These are phyloP conservation scores for Trifolium repens DNA, from an alignment of 306 rosid species.

Conservation along the genomic window DNA sequence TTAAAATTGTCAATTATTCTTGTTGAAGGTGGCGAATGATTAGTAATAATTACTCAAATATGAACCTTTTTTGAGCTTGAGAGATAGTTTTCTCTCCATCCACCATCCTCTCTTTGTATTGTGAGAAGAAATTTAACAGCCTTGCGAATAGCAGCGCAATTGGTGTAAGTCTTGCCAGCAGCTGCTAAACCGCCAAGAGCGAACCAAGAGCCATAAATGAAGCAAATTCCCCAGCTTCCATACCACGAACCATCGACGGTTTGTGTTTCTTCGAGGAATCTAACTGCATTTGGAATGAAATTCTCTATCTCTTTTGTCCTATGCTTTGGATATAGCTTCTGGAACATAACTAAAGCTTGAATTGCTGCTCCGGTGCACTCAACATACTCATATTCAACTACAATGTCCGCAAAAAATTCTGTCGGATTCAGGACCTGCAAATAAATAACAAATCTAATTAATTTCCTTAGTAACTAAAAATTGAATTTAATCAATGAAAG, in stretches of 20 bases:
- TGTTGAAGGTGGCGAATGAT: not conserved
- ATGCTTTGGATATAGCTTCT: slow-evolving; percentile 49
- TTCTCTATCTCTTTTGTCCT: slow-evolving; percentile 52
- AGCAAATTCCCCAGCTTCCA: slow-evolving; percentile 72
- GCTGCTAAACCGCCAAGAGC: slow-evolving; percentile 67
- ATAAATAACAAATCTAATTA: not conserved
- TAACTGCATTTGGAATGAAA: slow-evolving; percentile 44
- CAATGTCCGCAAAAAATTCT: slow-evolving; percentile 45
- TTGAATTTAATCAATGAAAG: too few relatives aligned
- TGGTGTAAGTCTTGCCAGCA: slow-evolving; percentile 58
- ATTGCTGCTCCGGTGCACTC: slow-evolving; percentile 63
- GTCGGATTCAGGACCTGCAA: slow-evolving; percentile 51
- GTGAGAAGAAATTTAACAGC: slow-evolving; percentile 57
- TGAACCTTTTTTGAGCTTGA: slow-evolving; percentile 60
- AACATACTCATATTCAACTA: slow-evolving; percentile 54
- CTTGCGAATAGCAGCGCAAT: slow-evolving; percentile 54
- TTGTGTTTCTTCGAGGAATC: slow-evolving; percentile 51
- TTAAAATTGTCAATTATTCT: not conserved
- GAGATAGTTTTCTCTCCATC: slow-evolving; percentile 79
- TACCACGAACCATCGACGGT: slow-evolving; percentile 54
- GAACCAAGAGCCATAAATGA: slow-evolving; percentile 65
- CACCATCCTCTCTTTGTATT: slow-evolving; percentile 61
- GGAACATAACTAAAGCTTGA: slow-evolving; percentile 52
- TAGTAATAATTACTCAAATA: too few relatives aligned
- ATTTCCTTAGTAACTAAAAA: too few relatives aligned